Evolutionary conservation across 805 yeast genomes (phyloP), one percentile per base, ranked within the genome.

Genomic region (Wickerhamomyces xylosicus): DNA sequence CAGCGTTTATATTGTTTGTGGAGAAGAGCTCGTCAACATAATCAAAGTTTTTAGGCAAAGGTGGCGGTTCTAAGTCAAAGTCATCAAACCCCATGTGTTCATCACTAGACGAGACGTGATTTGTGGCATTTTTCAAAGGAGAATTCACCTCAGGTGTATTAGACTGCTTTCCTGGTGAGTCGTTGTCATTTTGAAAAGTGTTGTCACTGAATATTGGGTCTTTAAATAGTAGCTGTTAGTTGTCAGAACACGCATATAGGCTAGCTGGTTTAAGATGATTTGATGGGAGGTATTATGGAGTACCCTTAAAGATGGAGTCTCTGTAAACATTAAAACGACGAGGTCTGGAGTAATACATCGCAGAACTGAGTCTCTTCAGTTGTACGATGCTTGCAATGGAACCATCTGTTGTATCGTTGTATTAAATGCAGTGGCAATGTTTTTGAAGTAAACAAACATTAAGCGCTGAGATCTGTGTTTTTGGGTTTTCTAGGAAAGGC

Each of bases 251-350:
- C 10, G 6, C 16, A 10, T 20, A 27, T 7, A 10, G 13, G 20
- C 19, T 11, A 7, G 18, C 10, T 21, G 22, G 37, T 21, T 27
- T 11, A 25, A 5, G 14, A 19, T 21, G 14, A 33, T 19, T 14
- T 8, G 20, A 16, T 33, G n/a, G 25, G 27, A 9, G 31, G 38
- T 25, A 5, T 25, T 37, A 6, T 11, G 16, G 3, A 19, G 14
- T 47, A 50, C 54, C 48, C 7, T 42, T 38, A 16, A 43, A 43
- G 29, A n/a, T 6, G 20, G 38, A 47, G 47, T 53, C 57, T 27
- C 39, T 48, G 44, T 46, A 53, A n/a, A 53, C 50, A 4, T 37
- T 39, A 39, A 53, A 47, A 9, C 46, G 42, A 20, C 44, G 47
- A 8, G 29, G 29, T 25, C 13, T 25, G 14, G 29, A 8, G 14